Conservation (phyloP, 768 basidiomycete genomes). For the Phlebiopsis gigantea region DNA sequence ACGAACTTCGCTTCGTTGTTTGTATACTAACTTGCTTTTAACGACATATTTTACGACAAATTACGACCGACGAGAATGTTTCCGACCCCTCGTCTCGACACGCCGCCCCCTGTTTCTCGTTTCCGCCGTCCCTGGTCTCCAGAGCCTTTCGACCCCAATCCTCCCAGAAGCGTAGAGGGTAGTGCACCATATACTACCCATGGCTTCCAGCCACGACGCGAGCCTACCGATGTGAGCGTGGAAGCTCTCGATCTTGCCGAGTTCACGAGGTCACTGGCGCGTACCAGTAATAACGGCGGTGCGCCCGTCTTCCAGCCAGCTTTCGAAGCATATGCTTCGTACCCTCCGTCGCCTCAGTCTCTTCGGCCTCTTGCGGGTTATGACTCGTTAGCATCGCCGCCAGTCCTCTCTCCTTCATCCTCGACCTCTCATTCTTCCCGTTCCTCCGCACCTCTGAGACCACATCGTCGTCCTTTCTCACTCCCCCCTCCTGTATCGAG, state of each 20-base stretch:
- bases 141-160: slow-evolving; percentile 44
- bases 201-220: slow-evolving; percentile 25
- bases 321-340: slow-evolving; percentile 24
- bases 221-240: slow-evolving; percentile 59
- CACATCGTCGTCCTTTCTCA: slow-evolving; percentile 39
- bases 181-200: slow-evolving; percentile 16
- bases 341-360: slow-evolving; percentile 27
- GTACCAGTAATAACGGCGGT: slow-evolving; percentile 22
- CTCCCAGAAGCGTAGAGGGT: slow-evolving; percentile 18
- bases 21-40: slow-evolving; percentile 4
- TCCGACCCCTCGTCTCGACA: slow-evolving; percentile 39
- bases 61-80: slow-evolving; percentile 30
- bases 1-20: neutral
- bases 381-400: slow-evolving; percentile 22
- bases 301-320: slow-evolving; percentile 18
- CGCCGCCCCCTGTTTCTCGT: slow-evolving; percentile 45
- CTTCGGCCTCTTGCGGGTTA: slow-evolving; percentile 25
- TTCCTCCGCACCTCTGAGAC: slow-evolving; percentile 12
- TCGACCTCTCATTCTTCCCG: slow-evolving; percentile 18
- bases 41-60: slow-evolving; percentile 14
- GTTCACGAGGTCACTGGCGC: slow-evolving; percentile 49
- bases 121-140: slow-evolving; percentile 67
- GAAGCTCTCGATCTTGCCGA: slow-evolving; percentile 73
- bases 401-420: slow-evolving; percentile 21
- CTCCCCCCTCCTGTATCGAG: slow-evolving; percentile 35